A percentile compares a stretch with the other conserved stretches of the same genome.
phyloP scores from a whole-genome alignment of 1,284 basidiomycete species.

The Sanguinoderma infundibulare region DNA sequence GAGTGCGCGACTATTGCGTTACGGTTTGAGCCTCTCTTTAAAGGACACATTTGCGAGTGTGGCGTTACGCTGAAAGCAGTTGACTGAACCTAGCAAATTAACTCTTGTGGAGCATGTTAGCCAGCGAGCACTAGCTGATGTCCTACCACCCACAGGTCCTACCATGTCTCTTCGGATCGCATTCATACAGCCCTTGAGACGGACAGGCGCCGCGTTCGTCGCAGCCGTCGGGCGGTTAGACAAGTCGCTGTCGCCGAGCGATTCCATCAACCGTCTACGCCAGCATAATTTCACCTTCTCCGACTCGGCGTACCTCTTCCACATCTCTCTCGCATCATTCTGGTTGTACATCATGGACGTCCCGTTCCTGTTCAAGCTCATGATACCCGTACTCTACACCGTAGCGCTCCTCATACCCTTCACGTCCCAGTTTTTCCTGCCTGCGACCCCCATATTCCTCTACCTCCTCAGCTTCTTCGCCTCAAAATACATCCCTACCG shows the following conservation, averaged over 20 bases:
- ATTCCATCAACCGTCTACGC: slow-evolving; percentile 68
- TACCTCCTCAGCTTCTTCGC: slow-evolving; percentile 90
- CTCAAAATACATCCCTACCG: slow-evolving; percentile 82
- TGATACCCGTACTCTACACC: slow-evolving; percentile 78
- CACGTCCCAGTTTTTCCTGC: slow-evolving; percentile 92
- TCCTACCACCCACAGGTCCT: neutral
- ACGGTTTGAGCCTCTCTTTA: no score
- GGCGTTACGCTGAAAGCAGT: no score
- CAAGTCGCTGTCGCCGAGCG: slow-evolving; percentile 73
- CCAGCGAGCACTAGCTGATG: neutral
- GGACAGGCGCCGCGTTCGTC: slow-evolving; percentile 54
- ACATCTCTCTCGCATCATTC: slow-evolving; percentile 69
- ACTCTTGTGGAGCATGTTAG: neutral
- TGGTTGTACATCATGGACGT: slow-evolving; percentile 81
- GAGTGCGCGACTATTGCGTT: no score
- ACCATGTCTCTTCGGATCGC: slow-evolving; percentile 5
- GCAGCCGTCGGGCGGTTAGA: slow-evolving; percentile 73
- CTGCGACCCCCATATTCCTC: slow-evolving; percentile 85
- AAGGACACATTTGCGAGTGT: no score
- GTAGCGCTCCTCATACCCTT: slow-evolving; percentile 81
- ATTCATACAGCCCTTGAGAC: slow-evolving; percentile 28
- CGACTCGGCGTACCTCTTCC: slow-evolving; percentile 69
- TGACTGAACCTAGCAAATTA: no score
- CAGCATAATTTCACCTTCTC: slow-evolving; percentile 62
- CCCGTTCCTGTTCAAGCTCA: slow-evolving; percentile 81